Evolutionary conservation across 768 basidiomycete species (phyloP), one percentile per base, ranked within the genome.

Genomic region (Favolaschia claudopus): DNA sequence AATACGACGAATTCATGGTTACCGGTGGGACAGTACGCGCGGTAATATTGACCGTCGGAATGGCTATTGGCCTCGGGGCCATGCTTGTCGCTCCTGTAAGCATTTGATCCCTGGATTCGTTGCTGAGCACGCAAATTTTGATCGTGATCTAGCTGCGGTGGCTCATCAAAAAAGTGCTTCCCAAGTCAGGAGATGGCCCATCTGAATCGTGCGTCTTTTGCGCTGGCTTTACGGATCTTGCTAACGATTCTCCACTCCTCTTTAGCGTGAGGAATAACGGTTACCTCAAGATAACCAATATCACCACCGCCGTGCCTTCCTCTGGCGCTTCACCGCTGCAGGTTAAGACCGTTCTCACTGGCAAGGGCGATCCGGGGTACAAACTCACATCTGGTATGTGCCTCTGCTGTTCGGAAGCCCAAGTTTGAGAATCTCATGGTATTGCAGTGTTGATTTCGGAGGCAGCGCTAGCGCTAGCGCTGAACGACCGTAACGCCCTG

Each of bases 301-400:
- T 94, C 53, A 90, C 93, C 0, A 81, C 79, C 2, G 86, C 91
- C 3, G 76, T 82, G 2, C 67, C 76, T 10, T 75, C 81, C 2
- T 71, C 75, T 1, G 22, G 31, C 33, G 60, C 67, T 9, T 55
- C 72, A 36, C 71, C 74, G 33, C 67, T 85, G 15, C 71, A 85
- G 39, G 87, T 88, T 25, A 82, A 88, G 66, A 87, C 86, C 7
- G 80, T 79, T 5, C 77, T 93, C 61, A 82, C 77, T 44, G 89
- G 86, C 1, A 74, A 84, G 31, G 92, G 92, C 8, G 94, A 95
- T 68, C 91, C 94, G 7, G 90, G 92, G 5, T 93, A 92, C 72
- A 67, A 75, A 3, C 74, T 84, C 3, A 85, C 87, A 17, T 72
- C 88, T 9, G 69, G 87, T 86, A 70, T 36, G 83, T 72, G 5